phyloP scores from a whole-genome alignment of 805 yeast species.

The Torulaspora gathmanii region DNA sequence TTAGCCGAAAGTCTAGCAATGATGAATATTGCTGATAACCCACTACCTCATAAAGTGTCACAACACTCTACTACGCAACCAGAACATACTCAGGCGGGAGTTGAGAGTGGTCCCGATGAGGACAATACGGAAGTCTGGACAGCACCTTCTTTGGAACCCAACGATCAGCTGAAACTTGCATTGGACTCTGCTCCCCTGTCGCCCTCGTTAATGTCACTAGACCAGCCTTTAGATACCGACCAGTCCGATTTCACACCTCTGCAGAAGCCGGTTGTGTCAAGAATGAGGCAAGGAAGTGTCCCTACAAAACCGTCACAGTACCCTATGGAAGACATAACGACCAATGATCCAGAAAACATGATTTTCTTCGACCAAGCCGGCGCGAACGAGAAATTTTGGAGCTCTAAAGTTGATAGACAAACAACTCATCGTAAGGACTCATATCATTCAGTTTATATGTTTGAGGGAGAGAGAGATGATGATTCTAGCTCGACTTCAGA shows the following conservation, averaged over 20 bases:
- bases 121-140: slow-evolving; percentile 35
- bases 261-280: not conserved
- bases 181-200: slow-evolving; percentile 11
- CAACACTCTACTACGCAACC: not conserved
- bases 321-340: slow-evolving; percentile 1
- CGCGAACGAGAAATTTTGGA: slow-evolving; percentile 7
- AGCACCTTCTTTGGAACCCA: slow-evolving; percentile 39
- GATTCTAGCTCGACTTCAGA: slow-evolving; percentile 18
- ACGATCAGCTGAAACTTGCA: slow-evolving; percentile 38
- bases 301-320: slow-evolving; percentile 2
- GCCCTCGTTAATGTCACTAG: slow-evolving; percentile 8
- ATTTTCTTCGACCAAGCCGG: not conserved
- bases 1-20: slow-evolving; percentile 6
- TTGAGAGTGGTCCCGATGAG: slow-evolving; percentile 18
- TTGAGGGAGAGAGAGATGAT: slow-evolving; percentile 27
- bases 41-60: slow-evolving; percentile 1
- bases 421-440: slow-evolving; percentile 38
- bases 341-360: not conserved
- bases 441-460: slow-evolving; percentile 40
- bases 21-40: slow-evolving; percentile 3
- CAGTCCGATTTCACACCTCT: slow-evolving; percentile 2
- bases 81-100: slow-evolving; percentile 8
- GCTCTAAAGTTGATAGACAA: slow-evolving; percentile 14
- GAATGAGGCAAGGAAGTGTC: slow-evolving; percentile 3
- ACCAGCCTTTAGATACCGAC: slow-evolving; percentile 10